A percentile compares a stretch with the other conserved stretches of the same genome.
phyloP scores from a whole-genome alignment of 306 rosid genomes.

The Trichosanthes cucumerina region DNA sequence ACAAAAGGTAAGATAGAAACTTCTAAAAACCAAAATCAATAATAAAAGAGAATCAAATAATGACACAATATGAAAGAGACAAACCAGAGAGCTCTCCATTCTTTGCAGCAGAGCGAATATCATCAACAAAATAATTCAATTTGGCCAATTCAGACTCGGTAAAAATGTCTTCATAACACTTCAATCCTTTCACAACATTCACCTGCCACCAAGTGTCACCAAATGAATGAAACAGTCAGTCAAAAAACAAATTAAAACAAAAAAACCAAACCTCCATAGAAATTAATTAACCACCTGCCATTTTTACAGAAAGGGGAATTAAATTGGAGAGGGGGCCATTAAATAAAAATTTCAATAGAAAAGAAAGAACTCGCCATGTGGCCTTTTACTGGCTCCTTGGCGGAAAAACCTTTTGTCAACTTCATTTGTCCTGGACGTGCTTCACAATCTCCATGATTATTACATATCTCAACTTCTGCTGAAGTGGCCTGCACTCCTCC shows the following conservation, averaged over 20 bases:
- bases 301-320: background rate
- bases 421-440: conserved; percentile 68
- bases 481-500: conserved; percentile 49
- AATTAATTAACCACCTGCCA: background rate
- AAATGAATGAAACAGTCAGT: background rate
- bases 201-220: conserved; percentile 43
- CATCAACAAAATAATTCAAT: conserved; percentile 58
- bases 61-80: background rate
- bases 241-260: no score
- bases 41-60: background rate
- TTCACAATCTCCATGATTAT: conserved; percentile 79
- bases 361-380: conserved; percentile 67
- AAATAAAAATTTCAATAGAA: background rate
- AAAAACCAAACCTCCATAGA: background rate
- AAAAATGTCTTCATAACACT: conserved; percentile 72
- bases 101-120: conserved; percentile 65
- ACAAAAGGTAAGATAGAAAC: background rate
- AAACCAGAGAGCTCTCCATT: conserved; percentile 88
- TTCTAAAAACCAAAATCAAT: background rate
- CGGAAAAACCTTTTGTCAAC: conserved; percentile 88
- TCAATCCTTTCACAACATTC: conserved; percentile 93
- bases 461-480: conserved; percentile 39
- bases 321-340: background rate
- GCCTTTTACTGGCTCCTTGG: conserved; percentile 85
- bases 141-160: conserved; percentile 62